phyloP scores from a whole-genome alignment of 345 rosid genomes.

The Aegle marmelos region DNA sequence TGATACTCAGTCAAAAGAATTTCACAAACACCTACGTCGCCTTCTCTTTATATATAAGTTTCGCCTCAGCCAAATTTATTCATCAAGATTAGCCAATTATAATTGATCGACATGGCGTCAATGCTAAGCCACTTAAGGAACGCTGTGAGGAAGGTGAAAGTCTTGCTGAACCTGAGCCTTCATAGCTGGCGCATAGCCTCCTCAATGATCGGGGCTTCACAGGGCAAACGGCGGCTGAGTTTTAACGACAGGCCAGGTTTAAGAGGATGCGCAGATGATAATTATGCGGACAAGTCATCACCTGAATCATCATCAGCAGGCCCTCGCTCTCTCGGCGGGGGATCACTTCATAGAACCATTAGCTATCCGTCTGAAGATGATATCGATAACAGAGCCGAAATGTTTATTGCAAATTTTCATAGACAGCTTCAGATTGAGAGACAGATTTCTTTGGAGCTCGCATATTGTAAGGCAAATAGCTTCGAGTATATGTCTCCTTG shows the following conservation, averaged over 20 bases:
- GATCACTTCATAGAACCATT: constrained; percentile 36
- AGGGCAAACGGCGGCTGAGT: constrained; percentile 42
- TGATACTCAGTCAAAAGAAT: neutral
- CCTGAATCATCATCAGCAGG: constrained; percentile 15
- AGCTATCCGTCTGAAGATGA: constrained; percentile 65
- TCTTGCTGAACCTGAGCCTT: constrained; percentile 46
- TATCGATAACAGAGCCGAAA: constrained; percentile 64
- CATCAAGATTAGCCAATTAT: no score
- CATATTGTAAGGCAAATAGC: constrained; percentile 38
- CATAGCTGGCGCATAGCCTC: constrained; percentile 53
- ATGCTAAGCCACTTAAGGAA: constrained; percentile 54
- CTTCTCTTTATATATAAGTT: no score
- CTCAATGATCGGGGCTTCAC: constrained; percentile 37
- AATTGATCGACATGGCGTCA: neutral
- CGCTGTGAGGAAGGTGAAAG: constrained; percentile 67
- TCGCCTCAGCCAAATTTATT: no score
- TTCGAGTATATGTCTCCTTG: constrained; percentile 37
- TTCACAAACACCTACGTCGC: neutral
- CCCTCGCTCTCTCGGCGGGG: constrained; percentile 20
- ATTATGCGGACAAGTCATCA: constrained; percentile 4
- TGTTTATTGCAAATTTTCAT: constrained; percentile 72
- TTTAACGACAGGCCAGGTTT: constrained; percentile 63
- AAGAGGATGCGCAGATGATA: constrained; percentile 33
- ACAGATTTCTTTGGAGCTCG: constrained; percentile 72
- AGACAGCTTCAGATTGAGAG: constrained; percentile 79